Evolutionary conservation across 345 rosid species (phyloP).

Genomic region (Eutrema japonicum): DNA sequence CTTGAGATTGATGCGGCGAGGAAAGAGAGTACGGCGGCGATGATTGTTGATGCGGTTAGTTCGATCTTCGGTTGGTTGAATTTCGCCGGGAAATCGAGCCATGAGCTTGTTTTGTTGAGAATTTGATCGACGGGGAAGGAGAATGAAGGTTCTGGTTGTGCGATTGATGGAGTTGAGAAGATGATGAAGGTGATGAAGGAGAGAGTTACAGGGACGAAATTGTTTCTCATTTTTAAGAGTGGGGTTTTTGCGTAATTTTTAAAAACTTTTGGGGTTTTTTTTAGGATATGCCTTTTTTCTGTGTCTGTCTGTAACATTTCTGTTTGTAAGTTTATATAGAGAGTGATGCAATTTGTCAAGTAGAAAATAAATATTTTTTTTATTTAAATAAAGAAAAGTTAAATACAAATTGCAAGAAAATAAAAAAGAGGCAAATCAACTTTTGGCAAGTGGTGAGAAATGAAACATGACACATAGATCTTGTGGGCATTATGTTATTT

Average conservation of each 20-base stretch:
- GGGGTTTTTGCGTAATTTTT: neutral
- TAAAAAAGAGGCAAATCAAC: slow-evolving; percentile 12
- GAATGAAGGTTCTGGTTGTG: slow-evolving; percentile 23
- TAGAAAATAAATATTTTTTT: neutral
- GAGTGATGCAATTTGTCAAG: neutral
- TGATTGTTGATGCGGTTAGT: slow-evolving; percentile 39
- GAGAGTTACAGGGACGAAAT: slow-evolving; percentile 32
- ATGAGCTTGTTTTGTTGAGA: slow-evolving; percentile 41
- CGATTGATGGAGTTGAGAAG: slow-evolving; percentile 24
- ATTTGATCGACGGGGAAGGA: neutral
- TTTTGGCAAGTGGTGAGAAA: slow-evolving; percentile 30
- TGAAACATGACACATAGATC: neutral
- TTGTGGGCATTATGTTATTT: slow-evolving; percentile 26
- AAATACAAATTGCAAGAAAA: slow-evolving; percentile 1
- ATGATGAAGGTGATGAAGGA: slow-evolving; percentile 19
- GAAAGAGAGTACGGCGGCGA: slow-evolving; percentile 67
- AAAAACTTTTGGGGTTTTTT: neutral
- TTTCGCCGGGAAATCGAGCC: slow-evolving; percentile 33
- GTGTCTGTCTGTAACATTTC: neutral
- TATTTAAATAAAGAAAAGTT: neutral
- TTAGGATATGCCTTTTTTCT: slow-evolving; percentile 6
- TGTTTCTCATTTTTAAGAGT: slow-evolving; percentile 25
- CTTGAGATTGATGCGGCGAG: slow-evolving; percentile 75
- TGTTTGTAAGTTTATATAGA: slow-evolving; percentile 29
- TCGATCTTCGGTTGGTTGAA: slow-evolving; percentile 44